Conservation (phyloP, 768 basidiomycete genomes). For the Kwoniella shandongensis region DNA sequence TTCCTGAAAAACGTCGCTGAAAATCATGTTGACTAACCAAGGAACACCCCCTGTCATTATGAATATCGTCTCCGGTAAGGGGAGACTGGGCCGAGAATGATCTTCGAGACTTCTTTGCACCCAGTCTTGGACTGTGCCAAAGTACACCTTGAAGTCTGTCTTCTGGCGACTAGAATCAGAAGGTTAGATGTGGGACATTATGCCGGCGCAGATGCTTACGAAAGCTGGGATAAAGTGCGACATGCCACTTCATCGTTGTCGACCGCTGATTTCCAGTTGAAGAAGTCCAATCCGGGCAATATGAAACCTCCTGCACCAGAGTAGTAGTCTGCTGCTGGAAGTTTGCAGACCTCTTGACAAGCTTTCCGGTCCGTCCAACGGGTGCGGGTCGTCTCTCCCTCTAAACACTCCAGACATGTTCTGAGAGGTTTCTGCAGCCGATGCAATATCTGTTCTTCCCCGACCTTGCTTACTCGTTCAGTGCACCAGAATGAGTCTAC, state of each 20-base stretch:
- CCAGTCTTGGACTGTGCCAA: neutral
- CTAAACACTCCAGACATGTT: neutral
- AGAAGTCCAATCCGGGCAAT: slow-evolving; percentile 15
- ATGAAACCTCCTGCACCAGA: slow-evolving; percentile 36
- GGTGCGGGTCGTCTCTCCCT: neutral
- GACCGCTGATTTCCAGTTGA: slow-evolving; percentile 14
- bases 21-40: slow-evolving; percentile 28
- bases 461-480: neutral
- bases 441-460: neutral
- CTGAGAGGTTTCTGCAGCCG: slow-evolving; percentile 1
- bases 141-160: neutral
- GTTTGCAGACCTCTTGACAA: neutral
- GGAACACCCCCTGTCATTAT: slow-evolving; percentile 28
- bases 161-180: neutral
- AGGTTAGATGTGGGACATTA: too few species aligned
- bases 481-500: slow-evolving; percentile 1
- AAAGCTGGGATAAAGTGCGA: slow-evolving; percentile 18
- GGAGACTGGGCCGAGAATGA: neutral
- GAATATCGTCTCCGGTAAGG: slow-evolving; percentile 13
- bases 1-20: neutral
- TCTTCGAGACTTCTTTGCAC: neutral
- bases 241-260: slow-evolving; percentile 23
- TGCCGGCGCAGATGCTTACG: neutral
- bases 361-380: slow-evolving; percentile 8
- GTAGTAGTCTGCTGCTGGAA: slow-evolving; percentile 30